A percentile compares a stretch with the other conserved stretches of the same genome.
Conservation (phyloP, 2,329 filamentous ascomycete genomes). For the Chrysoporthe austroafricana region DNA sequence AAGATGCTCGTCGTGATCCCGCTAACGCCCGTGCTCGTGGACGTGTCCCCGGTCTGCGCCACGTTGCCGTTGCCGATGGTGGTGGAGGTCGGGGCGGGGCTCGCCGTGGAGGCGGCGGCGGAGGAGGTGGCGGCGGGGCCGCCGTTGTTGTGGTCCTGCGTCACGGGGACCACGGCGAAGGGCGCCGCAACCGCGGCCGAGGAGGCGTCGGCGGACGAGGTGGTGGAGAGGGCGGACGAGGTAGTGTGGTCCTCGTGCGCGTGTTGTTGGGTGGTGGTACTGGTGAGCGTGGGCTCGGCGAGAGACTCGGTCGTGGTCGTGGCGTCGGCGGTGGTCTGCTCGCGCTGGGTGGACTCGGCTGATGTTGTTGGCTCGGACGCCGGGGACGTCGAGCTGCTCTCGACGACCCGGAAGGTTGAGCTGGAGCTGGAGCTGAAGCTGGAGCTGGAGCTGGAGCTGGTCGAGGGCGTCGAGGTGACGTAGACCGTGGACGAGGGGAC, state of each 20-base stretch:
- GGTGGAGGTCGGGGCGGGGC: not conserved
- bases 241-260: not conserved
- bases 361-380: not conserved
- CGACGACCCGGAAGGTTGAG: conserved; percentile 14
- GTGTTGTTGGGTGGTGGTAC: not conserved
- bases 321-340: not conserved
- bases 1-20: conserved; percentile 26
- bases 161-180: conserved; percentile 11
- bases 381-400: conserved; percentile 5
- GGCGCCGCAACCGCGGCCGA: not conserved
- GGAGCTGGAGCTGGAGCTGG: not conserved
- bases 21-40: conserved; percentile 18
- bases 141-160: not conserved
- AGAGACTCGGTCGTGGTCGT: not conserved
- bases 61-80: conserved; percentile 6
- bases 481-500: conserved; percentile 22
- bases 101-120: not conserved
- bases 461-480: conserved; percentile 11
- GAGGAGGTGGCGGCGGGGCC: not conserved
- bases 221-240: not conserved
- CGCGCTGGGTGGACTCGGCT: not conserved
- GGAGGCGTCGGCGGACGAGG: not conserved
- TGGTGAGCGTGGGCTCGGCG: not conserved
- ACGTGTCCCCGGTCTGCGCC: conserved; percentile 12
- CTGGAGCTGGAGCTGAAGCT: not conserved